Conservation (phyloP, 2,329 filamentous ascomycete species). For the Ceratocystis papillata region DNA sequence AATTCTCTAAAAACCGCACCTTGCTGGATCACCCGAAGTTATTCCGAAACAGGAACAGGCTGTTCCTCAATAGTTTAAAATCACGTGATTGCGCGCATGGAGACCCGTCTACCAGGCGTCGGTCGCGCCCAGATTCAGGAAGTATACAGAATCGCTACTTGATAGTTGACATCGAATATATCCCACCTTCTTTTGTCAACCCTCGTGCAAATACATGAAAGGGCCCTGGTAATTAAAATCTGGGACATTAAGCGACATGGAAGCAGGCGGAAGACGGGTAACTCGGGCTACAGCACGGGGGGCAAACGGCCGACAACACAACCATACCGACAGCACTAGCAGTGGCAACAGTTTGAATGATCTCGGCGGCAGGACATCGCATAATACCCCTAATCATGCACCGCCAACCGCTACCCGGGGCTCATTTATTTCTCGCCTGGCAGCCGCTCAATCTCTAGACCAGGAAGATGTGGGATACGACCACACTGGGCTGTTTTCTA, state of each 20-base stretch:
- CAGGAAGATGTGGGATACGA: conserved; percentile 9
- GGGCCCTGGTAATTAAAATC: background rate
- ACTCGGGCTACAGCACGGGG: conserved; percentile 16
- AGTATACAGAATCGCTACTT: no score
- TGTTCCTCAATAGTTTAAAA: no score
- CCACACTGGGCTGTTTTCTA: conserved; percentile 7
- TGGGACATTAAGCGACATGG: background rate
- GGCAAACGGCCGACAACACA: background rate
- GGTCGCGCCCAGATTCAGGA: no score
- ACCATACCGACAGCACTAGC: conserved; percentile 3
- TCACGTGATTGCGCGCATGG: no score
- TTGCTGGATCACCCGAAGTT: no score
- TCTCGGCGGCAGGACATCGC: background rate
- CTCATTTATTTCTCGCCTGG: conserved; percentile 15
- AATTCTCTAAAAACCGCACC: no score
- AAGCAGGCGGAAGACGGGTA: conserved; percentile 13
- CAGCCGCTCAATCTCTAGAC: conserved; percentile 7
- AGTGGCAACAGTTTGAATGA: background rate
- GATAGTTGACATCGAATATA: no score
- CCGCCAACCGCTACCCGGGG: conserved; percentile 3
- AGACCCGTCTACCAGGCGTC: no score
- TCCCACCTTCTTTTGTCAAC: background rate
- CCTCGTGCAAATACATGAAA: background rate
- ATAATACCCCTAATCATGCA: background rate
- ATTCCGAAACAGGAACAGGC: no score